Percentiles rank a stretch among this genome's conserved stretches.
These are phyloP conservation scores for Mimosa pudica DNA, from an alignment of 306 rosid species.

Conservation along the genomic window DNA sequence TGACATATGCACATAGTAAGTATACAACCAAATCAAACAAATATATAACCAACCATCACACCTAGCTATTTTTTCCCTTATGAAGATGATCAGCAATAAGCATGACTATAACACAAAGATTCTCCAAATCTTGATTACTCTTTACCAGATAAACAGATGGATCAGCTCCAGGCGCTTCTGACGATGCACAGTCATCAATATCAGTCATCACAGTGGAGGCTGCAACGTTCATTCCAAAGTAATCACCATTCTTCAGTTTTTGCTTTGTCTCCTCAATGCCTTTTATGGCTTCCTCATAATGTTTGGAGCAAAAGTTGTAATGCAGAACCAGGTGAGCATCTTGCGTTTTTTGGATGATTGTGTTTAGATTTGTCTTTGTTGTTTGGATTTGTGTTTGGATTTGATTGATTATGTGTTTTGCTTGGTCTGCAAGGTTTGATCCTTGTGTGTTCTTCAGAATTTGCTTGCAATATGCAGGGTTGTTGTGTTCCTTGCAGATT, in stretches of 20 bases:
- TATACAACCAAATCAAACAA: neutral
- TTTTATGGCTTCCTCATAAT: neutral
- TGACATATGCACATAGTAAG: neutral
- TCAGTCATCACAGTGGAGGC: neutral
- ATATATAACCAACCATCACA: neutral
- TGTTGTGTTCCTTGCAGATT: constrained; percentile 31
- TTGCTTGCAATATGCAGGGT: neutral
- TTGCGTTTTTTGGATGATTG: neutral
- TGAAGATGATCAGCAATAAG: neutral
- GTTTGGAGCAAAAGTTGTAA: neutral
- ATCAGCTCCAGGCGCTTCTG: neutral
- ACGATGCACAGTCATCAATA: constrained; percentile 10
- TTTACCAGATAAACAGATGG: neutral
- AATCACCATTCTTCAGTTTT: neutral
- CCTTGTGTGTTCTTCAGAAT: constrained; percentile 3
- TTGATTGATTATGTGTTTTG: neutral
- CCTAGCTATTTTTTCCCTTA: neutral
- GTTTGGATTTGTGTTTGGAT: neutral
- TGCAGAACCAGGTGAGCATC: neutral
- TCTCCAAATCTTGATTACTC: constrained; percentile 23
- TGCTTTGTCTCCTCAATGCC: neutral
- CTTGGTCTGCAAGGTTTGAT: neutral
- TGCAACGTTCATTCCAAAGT: neutral
- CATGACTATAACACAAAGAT: constrained; percentile 9
- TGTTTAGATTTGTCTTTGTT: neutral